Percentiles rank a stretch among this genome's conserved stretches.
These are phyloP conservation scores for Suillus fuscotomentosus DNA, from an alignment of 768 basidiomycete species.

Conservation along the genomic window DNA sequence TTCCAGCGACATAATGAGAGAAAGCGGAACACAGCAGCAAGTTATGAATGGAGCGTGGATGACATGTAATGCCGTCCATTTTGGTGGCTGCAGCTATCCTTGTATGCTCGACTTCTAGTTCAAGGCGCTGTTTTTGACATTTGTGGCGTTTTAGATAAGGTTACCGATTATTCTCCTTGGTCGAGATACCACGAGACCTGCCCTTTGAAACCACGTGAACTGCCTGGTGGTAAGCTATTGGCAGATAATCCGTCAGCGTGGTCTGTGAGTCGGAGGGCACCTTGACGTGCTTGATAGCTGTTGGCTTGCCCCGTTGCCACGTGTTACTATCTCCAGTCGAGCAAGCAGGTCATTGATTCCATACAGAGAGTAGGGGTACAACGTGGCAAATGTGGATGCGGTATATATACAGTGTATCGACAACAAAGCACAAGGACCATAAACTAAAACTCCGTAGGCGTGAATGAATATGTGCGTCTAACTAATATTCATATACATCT, in stretches of 20 bases:
- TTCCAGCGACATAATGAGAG: slow-evolving; percentile 83
- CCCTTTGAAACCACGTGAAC: neutral
- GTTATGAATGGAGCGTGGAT: slow-evolving; percentile 85
- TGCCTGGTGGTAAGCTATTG: neutral
- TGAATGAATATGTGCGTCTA: slow-evolving; percentile 7
- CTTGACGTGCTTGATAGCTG: neutral
- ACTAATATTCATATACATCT: slow-evolving; percentile 32
- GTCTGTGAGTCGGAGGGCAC: neutral
- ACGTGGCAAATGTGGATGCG: slow-evolving; percentile 4
- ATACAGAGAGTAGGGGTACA: neutral
- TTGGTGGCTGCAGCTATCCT: neutral
- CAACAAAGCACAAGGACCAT: slow-evolving; percentile 9
- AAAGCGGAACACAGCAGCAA: slow-evolving; percentile 67
- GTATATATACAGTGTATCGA: slow-evolving; percentile 10
- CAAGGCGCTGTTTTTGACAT: neutral
- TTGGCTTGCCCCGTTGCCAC: neutral
- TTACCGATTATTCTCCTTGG: neutral
- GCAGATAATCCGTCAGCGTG: neutral
- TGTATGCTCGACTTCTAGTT: neutral
- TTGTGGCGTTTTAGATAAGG: neutral
- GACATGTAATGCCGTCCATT: slow-evolving; percentile 66
- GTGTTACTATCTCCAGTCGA: neutral
- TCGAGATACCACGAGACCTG: slow-evolving; percentile 1
- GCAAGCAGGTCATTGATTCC: neutral
- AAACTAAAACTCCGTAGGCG: slow-evolving; percentile 8